phyloP scores from a whole-genome alignment of 2,329 filamentous ascomycete genomes.

The Phaeoacremonium minimum region DNA sequence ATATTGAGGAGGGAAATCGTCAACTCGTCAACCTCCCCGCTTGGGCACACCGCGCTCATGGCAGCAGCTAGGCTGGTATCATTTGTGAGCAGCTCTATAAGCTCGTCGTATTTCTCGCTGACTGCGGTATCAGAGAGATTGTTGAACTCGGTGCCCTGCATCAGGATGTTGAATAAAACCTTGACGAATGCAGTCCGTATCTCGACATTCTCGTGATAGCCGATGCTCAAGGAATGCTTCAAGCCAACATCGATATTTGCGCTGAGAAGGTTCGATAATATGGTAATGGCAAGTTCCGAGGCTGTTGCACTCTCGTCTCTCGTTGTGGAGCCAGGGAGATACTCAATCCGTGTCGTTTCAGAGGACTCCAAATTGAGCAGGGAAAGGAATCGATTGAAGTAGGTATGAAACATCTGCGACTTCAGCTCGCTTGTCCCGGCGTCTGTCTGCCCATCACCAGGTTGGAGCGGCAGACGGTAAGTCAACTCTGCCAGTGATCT shows the following conservation, averaged over 20 bases:
- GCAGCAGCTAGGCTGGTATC: slow-evolving; percentile 60
- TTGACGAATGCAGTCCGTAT: slow-evolving; percentile 68
- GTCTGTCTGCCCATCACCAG: slow-evolving; percentile 61
- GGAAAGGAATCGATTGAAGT: slow-evolving; percentile 66
- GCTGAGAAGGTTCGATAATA: slow-evolving; percentile 64
- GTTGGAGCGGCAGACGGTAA: slow-evolving; percentile 62
- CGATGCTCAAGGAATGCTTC: slow-evolving; percentile 66
- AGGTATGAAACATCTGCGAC: slow-evolving; percentile 67
- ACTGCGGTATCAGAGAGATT: slow-evolving; percentile 64
- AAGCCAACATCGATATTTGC: slow-evolving; percentile 69
- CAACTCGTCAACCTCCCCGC: slow-evolving; percentile 64
- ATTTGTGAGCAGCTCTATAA: slow-evolving; percentile 57
- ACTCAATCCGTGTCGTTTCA: slow-evolving; percentile 38
- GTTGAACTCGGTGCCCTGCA: slow-evolving; percentile 69
- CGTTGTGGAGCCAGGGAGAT: slow-evolving; percentile 25
- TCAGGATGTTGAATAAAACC: slow-evolving; percentile 65
- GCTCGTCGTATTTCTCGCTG: slow-evolving; percentile 64
- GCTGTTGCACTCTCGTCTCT: slow-evolving; percentile 52
- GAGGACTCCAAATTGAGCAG: slow-evolving; percentile 55
- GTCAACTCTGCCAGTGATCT: slow-evolving; percentile 63
- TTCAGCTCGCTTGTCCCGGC: slow-evolving; percentile 65
- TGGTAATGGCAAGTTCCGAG: slow-evolving; percentile 62
- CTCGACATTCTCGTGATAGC: slow-evolving; percentile 66
- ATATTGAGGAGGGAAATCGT: slow-evolving; percentile 64
- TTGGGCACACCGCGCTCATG: slow-evolving; percentile 63